phyloP scores from a whole-genome alignment of 2,329 filamentous ascomycete genomes.

The Xylariomycetidae sp. region DNA sequence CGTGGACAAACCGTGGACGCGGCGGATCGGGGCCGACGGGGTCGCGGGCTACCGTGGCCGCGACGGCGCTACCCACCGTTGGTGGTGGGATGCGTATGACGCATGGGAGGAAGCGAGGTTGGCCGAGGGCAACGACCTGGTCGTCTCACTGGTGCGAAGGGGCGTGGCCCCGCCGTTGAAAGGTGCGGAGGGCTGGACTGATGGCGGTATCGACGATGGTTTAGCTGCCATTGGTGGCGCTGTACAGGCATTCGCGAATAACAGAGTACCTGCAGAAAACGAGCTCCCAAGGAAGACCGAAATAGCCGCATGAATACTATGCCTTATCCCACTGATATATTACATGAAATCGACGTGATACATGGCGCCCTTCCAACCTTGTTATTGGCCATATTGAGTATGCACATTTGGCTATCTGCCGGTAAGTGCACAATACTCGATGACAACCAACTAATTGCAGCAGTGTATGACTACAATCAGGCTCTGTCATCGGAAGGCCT shows the following conservation, averaged over 20 bases:
- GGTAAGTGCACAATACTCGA: no score
- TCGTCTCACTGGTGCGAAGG: conserved; percentile 5
- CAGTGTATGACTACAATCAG: no score
- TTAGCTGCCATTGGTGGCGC: conserved; percentile 9
- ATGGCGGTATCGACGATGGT: conserved; percentile 6
- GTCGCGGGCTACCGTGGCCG: conserved; percentile 41
- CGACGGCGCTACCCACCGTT: conserved; percentile 44
- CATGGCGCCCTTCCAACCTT: no score
- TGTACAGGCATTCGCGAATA: conserved; percentile 13
- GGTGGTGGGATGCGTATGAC: conserved; percentile 45
- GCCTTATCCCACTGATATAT: no score
- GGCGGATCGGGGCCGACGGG: conserved; percentile 32
- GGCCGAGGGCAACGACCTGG: background rate
- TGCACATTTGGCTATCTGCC: no score
- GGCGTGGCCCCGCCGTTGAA: conserved; percentile 9
- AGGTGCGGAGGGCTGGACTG: conserved; percentile 1
- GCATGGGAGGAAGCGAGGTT: conserved; percentile 27
- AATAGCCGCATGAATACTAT: background rate
- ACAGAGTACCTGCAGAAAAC: conserved; percentile 16
- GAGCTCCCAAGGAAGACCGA: conserved; percentile 19
- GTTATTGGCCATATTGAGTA: no score
- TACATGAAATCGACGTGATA: no score
- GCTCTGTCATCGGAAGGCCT: no score
- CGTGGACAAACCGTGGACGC: conserved; percentile 50
- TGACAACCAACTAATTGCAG: no score